Percentiles rank a stretch among this genome's conserved stretches.
These are phyloP conservation scores for Nicotiana paniculata DNA, from an alignment of 257 asterid species.

Conservation along the genomic window DNA sequence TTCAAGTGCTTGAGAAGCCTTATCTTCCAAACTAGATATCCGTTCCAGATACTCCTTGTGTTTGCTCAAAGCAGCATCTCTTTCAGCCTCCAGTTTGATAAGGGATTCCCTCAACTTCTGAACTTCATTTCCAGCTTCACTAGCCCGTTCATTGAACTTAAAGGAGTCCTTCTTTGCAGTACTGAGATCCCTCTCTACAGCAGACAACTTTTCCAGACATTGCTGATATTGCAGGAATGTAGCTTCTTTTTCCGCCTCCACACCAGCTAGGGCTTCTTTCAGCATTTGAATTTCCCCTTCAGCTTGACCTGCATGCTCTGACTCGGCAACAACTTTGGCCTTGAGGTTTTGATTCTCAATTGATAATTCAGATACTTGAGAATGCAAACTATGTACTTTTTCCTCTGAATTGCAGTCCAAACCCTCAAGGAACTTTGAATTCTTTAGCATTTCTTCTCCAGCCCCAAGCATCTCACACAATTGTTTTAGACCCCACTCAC, in stretches of 20 bases:
- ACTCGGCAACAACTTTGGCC: slow-evolving; percentile 44
- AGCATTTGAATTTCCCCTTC: slow-evolving; percentile 56
- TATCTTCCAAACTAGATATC: slow-evolving; percentile 43
- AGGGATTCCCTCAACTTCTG: slow-evolving; percentile 60
- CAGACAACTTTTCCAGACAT: slow-evolving; percentile 50
- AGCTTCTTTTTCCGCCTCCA: slow-evolving; percentile 58
- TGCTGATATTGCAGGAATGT: slow-evolving; percentile 52
- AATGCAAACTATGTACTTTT: slow-evolving; percentile 21
- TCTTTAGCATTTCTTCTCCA: slow-evolving; percentile 16
- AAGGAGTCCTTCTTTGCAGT: slow-evolving; percentile 51
- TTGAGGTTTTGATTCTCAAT: slow-evolving; percentile 39
- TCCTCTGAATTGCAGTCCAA: slow-evolving; percentile 14
- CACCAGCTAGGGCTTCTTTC: slow-evolving; percentile 47
- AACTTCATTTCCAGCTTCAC: slow-evolving; percentile 60
- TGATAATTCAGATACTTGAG: slow-evolving; percentile 29
- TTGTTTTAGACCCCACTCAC: slow-evolving; percentile 46
- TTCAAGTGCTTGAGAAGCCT: slow-evolving; percentile 42
- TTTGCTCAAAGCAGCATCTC: slow-evolving; percentile 40
- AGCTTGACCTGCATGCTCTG: slow-evolving; percentile 47
- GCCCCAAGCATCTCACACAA: slow-evolving; percentile 47
- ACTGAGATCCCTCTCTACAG: slow-evolving; percentile 48
- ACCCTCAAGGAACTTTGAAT: slow-evolving; percentile 23
- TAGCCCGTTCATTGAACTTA: slow-evolving; percentile 44
- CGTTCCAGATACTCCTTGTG: slow-evolving; percentile 39
- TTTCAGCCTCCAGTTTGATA: slow-evolving; percentile 53